These are phyloP conservation scores for Talaromyces piceae DNA, from an alignment of 2,329 filamentous ascomycete species.

Conservation along the genomic window DNA sequence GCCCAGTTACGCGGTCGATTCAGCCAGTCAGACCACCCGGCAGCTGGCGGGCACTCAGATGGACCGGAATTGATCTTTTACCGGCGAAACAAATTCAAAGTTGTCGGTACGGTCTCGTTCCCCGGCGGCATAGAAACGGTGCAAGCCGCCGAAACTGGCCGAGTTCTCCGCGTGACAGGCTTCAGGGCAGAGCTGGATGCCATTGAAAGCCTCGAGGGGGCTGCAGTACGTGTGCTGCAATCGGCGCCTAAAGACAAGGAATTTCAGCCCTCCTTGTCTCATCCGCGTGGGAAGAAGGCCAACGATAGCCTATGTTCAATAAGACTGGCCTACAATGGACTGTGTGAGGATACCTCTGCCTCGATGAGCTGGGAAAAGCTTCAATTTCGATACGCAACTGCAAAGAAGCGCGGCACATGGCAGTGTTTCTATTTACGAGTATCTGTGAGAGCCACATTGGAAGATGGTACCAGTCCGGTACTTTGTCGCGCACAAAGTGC, in stretches of 20 bases:
- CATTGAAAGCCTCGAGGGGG: constrained; percentile 8
- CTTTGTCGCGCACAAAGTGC: constrained; percentile 5
- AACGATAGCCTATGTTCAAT: neutral
- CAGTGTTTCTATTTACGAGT: constrained; percentile 10
- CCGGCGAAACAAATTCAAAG: constrained; percentile 10
- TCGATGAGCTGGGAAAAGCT: constrained; percentile 8
- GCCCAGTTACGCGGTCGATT: constrained; percentile 8
- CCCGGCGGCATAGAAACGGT: neutral
- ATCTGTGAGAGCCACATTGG: constrained; percentile 2
- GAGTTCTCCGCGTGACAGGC: neutral
- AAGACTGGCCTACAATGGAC: neutral
- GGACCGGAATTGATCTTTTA: constrained; percentile 9
- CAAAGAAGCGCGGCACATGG: constrained; percentile 11
- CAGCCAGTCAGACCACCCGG: neutral
- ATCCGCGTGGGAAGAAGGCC: neutral
- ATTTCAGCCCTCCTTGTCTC: neutral
- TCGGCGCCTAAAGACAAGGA: constrained; percentile 1
- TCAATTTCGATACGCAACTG: constrained; percentile 10
- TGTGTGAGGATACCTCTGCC: neutral
- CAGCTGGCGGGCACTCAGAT: neutral
- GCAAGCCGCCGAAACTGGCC: neutral
- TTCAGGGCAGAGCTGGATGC: constrained; percentile 7
- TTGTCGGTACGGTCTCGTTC: constrained; percentile 6
- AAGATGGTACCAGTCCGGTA: constrained; percentile 5
- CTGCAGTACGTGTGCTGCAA: constrained; percentile 5